These are phyloP conservation scores for Daldinia decipiens DNA, from an alignment of 495 filamentous ascomycete species.

Conservation along the genomic window DNA sequence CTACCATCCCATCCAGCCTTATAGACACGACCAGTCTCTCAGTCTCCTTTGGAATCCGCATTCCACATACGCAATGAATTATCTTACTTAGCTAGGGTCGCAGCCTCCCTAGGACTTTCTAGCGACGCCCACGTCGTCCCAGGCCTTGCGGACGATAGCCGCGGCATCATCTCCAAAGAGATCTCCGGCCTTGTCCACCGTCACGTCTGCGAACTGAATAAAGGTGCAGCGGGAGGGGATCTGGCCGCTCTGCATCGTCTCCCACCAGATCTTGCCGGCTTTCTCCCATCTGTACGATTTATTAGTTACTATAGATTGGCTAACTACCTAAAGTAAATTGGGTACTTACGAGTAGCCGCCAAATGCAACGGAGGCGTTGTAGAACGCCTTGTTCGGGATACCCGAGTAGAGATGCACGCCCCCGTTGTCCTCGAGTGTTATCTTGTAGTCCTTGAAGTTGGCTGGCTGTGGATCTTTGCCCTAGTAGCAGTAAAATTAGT, in stretches of 20 bases:
- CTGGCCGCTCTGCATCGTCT: constrained; percentile 54
- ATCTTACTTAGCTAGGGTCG: not conserved
- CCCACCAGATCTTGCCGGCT: constrained; percentile 63
- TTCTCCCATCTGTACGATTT: constrained; percentile 55
- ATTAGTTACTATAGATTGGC: not conserved
- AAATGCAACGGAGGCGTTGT: constrained; percentile 54
- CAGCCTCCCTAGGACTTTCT: constrained; percentile 39
- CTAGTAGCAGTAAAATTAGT: constrained; percentile 31
- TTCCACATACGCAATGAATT: not conserved
- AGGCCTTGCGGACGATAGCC: constrained; percentile 52
- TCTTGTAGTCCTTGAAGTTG: constrained; percentile 52
- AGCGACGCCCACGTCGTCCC: constrained; percentile 54
- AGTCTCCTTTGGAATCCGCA: not conserved
- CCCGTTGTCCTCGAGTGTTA: constrained; percentile 54
- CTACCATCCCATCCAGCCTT: not conserved
- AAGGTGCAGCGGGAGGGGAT: constrained; percentile 52
- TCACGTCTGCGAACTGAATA: constrained; percentile 56
- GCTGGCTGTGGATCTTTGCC: constrained; percentile 60
- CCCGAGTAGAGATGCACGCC: constrained; percentile 65
- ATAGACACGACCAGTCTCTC: too few relatives aligned
- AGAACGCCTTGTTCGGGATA: constrained; percentile 65
- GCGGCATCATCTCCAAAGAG: constrained; percentile 51
- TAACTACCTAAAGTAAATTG: not conserved
- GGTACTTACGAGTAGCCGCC: constrained; percentile 56
- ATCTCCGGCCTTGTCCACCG: constrained; percentile 53